Percentiles rank a stretch among this genome's conserved stretches.
phyloP scores from a whole-genome alignment of 768 basidiomycete genomes.

The Phanerochaete carnosa region DNA sequence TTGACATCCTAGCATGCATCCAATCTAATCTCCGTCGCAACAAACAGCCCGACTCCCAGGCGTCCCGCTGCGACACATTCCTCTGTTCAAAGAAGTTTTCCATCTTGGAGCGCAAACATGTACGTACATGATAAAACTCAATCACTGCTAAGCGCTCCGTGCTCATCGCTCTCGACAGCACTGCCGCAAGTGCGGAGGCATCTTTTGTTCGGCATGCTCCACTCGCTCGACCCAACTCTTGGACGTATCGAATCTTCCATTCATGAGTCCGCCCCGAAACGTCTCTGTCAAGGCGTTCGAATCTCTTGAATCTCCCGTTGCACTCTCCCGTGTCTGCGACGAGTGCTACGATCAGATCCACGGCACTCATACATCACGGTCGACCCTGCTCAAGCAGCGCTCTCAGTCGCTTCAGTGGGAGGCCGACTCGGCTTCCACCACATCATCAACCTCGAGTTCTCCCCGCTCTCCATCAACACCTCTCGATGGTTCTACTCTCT shows the following conservation, averaged over 20 bases:
- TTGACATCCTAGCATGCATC: slow-evolving; percentile 16
- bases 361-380: slow-evolving; percentile 42
- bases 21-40: slow-evolving; percentile 18
- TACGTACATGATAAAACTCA: slow-evolving; percentile 33
- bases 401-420: slow-evolving; percentile 11
- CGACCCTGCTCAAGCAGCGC: slow-evolving; percentile 33
- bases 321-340: slow-evolving; percentile 65
- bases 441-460: slow-evolving; percentile 30
- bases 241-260: slow-evolving; percentile 67
- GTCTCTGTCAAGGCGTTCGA: slow-evolving; percentile 56
- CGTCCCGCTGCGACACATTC: slow-evolving; percentile 69
- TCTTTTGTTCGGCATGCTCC: slow-evolving; percentile 68
- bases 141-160: slow-evolving; percentile 17
- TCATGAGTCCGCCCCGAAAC: slow-evolving; percentile 69
- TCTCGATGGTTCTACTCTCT: slow-evolving; percentile 18
- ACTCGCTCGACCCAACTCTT: slow-evolving; percentile 59
- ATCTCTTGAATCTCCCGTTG: slow-evolving; percentile 57
- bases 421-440: slow-evolving; percentile 2
- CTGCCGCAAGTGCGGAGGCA: slow-evolving; percentile 81
- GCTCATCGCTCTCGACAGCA: slow-evolving; percentile 45
- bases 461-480: slow-evolving; percentile 25
- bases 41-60: slow-evolving; percentile 55
- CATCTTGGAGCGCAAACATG: slow-evolving; percentile 72
- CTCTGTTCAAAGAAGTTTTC: slow-evolving; percentile 64
- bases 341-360: slow-evolving; percentile 76